Percentiles rank a stretch among this genome's conserved stretches.
These are phyloP conservation scores for Naematelia aurantialba DNA, from an alignment of 768 basidiomycete genomes.

Conservation along the genomic window DNA sequence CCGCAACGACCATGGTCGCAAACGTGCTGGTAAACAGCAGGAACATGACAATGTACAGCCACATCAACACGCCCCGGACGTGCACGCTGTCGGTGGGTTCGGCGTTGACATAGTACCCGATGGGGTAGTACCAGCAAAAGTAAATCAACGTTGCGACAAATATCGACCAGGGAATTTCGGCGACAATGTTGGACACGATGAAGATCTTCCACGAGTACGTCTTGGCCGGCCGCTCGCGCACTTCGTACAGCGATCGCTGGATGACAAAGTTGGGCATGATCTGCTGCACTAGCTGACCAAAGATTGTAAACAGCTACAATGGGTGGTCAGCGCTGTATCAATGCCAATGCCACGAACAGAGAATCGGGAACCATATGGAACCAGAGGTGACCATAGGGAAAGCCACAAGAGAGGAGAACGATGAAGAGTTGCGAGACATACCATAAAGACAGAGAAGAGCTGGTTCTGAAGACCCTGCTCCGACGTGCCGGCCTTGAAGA, in stretches of 20 bases:
- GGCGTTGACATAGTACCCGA: constrained; percentile 53
- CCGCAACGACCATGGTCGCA: constrained; percentile 51
- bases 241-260: constrained; percentile 49
- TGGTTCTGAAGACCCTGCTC: constrained; percentile 49
- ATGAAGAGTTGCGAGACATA: constrained; percentile 18
- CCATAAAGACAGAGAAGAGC: constrained; percentile 45
- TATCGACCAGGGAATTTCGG: constrained; percentile 38
- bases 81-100: constrained; percentile 46
- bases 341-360: too few species aligned
- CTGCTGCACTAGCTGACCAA: constrained; percentile 49
- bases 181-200: constrained; percentile 50
- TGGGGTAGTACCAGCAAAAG: constrained; percentile 52
- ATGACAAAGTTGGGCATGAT: constrained; percentile 50
- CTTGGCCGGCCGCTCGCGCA: constrained; percentile 49
- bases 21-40: constrained; percentile 52
- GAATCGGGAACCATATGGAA: too few species aligned
- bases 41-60: constrained; percentile 51
- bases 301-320: constrained; percentile 48
- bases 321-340: too few species aligned
- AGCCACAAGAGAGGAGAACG: background rate
- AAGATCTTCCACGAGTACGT: constrained; percentile 50
- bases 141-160: constrained; percentile 44
- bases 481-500: constrained; percentile 50
- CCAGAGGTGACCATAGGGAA: constrained; percentile 16
- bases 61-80: constrained; percentile 53